These are phyloP conservation scores for Periconia sp. DNA, from an alignment of 2,329 filamentous ascomycete species.

Conservation along the genomic window DNA sequence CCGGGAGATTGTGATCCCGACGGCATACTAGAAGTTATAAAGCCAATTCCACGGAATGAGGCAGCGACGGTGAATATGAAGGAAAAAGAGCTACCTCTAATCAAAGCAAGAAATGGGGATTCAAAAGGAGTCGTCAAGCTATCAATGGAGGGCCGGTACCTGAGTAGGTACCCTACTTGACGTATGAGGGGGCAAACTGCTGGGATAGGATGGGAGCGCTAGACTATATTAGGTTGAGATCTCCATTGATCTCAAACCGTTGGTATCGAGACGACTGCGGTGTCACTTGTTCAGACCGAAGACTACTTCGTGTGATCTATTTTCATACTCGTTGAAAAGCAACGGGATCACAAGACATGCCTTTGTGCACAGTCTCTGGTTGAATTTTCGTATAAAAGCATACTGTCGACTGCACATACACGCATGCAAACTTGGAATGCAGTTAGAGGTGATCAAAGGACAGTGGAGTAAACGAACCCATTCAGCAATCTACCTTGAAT, in stretches of 20 bases:
- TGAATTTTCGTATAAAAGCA: too few species aligned
- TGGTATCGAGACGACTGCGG: too few species aligned
- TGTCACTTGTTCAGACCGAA: neutral
- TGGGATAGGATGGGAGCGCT: constrained; percentile 10
- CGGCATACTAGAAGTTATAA: constrained; percentile 19
- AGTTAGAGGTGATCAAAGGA: neutral
- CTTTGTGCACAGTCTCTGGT: too few species aligned
- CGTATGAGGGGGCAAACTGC: constrained; percentile 34
- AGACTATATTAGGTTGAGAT: constrained; percentile 16
- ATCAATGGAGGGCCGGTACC: constrained; percentile 20
- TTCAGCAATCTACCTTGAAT: constrained; percentile 33
- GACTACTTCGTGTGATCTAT: neutral
- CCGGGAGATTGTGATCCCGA: constrained; percentile 29
- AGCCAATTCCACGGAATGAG: neutral
- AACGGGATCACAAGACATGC: neutral
- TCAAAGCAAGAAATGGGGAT: neutral
- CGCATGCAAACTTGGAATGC: neutral
- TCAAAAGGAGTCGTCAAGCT: constrained; percentile 27
- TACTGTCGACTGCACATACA: neutral
- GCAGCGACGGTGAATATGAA: neutral
- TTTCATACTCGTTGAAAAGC: neutral
- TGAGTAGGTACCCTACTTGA: too few species aligned
- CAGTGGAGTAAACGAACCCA: constrained; percentile 8
- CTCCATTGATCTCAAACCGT: constrained; percentile 12
- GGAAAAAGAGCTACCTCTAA: neutral